These are phyloP conservation scores for Talaromyces sp. DNA, from an alignment of 2,329 filamentous ascomycete species.

Conservation along the genomic window DNA sequence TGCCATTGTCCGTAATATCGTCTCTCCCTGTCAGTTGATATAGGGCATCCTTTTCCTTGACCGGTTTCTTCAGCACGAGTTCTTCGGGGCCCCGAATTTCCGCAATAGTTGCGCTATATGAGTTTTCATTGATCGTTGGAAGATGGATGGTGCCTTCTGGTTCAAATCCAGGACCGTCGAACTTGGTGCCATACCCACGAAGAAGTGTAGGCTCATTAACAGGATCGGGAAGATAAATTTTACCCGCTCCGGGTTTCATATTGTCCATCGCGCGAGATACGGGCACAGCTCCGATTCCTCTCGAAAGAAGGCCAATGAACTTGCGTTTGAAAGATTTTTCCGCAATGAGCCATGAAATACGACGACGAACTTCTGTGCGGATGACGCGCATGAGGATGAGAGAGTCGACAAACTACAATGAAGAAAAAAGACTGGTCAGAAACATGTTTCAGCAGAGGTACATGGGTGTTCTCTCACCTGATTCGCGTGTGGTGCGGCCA, in stretches of 20 bases:
- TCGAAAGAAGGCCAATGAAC: constrained; percentile 83
- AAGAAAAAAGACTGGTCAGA: constrained; percentile 9
- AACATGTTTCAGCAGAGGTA: neutral
- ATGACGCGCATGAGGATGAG: constrained; percentile 89
- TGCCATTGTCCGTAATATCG: constrained; percentile 63
- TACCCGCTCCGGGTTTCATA: constrained; percentile 72
- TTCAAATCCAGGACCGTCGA: constrained; percentile 66
- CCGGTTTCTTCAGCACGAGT: constrained; percentile 78
- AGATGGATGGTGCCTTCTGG: constrained; percentile 80
- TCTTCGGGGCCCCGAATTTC: constrained; percentile 76
- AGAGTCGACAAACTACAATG: constrained; percentile 79
- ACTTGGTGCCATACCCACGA: constrained; percentile 74
- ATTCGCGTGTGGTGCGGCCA: constrained; percentile 94
- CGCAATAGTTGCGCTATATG: constrained; percentile 76
- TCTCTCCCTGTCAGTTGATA: constrained; percentile 76
- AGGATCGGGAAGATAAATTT: constrained; percentile 83
- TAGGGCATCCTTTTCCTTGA: constrained; percentile 70
- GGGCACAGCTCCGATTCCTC: constrained; percentile 82
- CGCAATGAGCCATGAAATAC: constrained; percentile 87
- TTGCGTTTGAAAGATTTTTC: constrained; percentile 88
- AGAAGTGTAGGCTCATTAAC: constrained; percentile 77
- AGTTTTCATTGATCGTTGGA: constrained; percentile 73
- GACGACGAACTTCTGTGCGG: constrained; percentile 77
- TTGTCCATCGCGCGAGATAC: constrained; percentile 87
- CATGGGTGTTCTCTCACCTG: constrained; percentile 52